Percentiles rank a stretch among this genome's conserved stretches.
Evolutionary conservation across 2,329 filamentous ascomycete genomes (phyloP).

Genomic region (Tolypocladium endophyticum): DNA sequence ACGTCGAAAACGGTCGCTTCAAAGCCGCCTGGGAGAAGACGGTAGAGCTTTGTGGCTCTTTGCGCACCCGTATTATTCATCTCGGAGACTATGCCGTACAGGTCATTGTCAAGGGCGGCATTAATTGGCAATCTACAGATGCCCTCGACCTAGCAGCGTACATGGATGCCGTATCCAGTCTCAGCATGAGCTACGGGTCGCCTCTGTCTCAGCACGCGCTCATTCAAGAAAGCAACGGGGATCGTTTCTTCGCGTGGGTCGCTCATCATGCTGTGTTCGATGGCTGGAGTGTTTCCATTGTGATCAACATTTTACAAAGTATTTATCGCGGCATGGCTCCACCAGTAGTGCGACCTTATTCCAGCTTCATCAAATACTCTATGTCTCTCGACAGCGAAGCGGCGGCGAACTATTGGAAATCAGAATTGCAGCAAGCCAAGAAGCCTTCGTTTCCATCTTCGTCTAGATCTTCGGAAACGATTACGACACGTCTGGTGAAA

Average conservation of each 20-base stretch:
- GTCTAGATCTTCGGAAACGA: neutral
- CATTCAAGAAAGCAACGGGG: neutral
- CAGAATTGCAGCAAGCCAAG: slow-evolving; percentile 1
- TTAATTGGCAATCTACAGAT: neutral
- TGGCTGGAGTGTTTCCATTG: slow-evolving; percentile 6
- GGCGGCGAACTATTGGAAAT: neutral
- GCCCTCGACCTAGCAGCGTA: neutral
- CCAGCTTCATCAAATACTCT: slow-evolving; percentile 7
- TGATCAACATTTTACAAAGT: neutral
- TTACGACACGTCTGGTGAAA: neutral
- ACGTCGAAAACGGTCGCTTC: slow-evolving; percentile 13
- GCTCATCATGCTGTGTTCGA: slow-evolving; percentile 14
- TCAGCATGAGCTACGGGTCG: neutral
- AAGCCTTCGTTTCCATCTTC: slow-evolving; percentile 2
- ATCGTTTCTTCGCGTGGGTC: slow-evolving; percentile 8
- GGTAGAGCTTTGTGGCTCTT: neutral
- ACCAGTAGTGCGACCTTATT: neutral
- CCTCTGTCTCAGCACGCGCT: neutral
- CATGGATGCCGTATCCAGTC: neutral
- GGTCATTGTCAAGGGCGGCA: neutral
- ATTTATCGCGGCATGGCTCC: slow-evolving; percentile 2
- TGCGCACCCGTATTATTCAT: slow-evolving; percentile 6
- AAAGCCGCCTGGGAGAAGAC: slow-evolving; percentile 15
- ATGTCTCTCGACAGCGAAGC: neutral
- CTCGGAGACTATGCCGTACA: slow-evolving; percentile 1